phyloP scores from a whole-genome alignment of 1,284 basidiomycete genomes.

The Trichosporon sp. region DNA sequence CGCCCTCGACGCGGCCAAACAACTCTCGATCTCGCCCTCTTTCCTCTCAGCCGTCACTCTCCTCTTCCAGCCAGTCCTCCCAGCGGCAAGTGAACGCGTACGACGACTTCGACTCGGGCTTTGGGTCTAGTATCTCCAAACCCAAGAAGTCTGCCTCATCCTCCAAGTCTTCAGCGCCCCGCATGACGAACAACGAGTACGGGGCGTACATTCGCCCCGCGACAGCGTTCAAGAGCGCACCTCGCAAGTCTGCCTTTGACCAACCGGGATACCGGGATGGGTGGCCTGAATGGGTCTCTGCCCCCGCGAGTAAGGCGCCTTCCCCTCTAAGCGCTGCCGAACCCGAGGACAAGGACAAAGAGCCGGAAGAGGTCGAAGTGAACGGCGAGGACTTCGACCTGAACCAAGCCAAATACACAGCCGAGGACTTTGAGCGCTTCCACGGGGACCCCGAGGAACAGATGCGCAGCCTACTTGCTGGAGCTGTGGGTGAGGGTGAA shows the following conservation, averaged over 20 bases:
- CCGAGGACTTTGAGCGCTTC: slow-evolving; percentile 33
- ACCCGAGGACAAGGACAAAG: not conserved
- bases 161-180: not conserved
- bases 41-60: slow-evolving; percentile 3
- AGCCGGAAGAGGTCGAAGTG: slow-evolving; percentile 23
- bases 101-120: slow-evolving; percentile 7
- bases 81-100: not conserved
- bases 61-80: not conserved
- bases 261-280: slow-evolving; percentile 18
- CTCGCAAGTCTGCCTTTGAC: slow-evolving; percentile 12
- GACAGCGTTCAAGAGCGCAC: slow-evolving; percentile 19
- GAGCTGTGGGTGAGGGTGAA: slow-evolving; percentile 49
- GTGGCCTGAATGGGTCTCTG: slow-evolving; percentile 27
- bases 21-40: not conserved
- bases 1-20: not conserved
- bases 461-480: slow-evolving; percentile 51
- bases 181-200: not conserved
- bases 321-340: not conserved
- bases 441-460: slow-evolving; percentile 56
- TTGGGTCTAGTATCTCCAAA: slow-evolving; percentile 16
- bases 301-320: slow-evolving; percentile 7
- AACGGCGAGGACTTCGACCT: slow-evolving; percentile 41
- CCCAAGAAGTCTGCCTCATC: slow-evolving; percentile 3
- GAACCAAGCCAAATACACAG: slow-evolving; percentile 27
- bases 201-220: slow-evolving; percentile 41